Percentiles rank a stretch among this genome's conserved stretches.
These are phyloP conservation scores for Gynochthodes officinalis DNA, from an alignment of 257 asterid genomes.

Conservation along the genomic window DNA sequence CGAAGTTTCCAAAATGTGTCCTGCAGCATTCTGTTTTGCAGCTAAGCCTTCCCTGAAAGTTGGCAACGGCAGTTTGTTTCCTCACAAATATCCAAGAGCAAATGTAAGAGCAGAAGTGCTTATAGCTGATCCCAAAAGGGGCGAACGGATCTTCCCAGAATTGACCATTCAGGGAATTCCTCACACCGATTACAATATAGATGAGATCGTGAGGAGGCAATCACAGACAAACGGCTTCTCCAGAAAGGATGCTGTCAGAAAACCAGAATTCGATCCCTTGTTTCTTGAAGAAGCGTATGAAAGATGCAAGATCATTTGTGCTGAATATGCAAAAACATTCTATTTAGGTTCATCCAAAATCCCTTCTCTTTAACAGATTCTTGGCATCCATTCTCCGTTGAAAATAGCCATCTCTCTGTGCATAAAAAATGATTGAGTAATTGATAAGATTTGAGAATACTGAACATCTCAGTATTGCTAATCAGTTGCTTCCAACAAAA, in stretches of 20 bases:
- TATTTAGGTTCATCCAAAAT: conserved; percentile 45
- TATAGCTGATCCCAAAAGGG: conserved; percentile 43
- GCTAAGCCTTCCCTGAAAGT: conserved; percentile 22
- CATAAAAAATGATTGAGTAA: background rate
- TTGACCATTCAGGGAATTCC: conserved; percentile 43
- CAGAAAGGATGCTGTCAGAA: conserved; percentile 14
- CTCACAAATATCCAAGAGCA: conserved; percentile 12
- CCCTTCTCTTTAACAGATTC: background rate
- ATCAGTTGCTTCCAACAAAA: too few relatives aligned
- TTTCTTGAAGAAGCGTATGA: conserved; percentile 70
- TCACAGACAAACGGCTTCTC: conserved; percentile 22
- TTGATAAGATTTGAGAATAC: too few relatives aligned
- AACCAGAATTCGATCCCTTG: conserved; percentile 40
- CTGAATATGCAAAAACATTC: conserved; percentile 83
- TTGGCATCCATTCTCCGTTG: background rate
- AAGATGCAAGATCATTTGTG: conserved; percentile 70
- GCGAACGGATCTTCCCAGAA: conserved; percentile 22
- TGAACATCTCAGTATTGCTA: background rate
- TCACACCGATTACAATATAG: conserved; percentile 36
- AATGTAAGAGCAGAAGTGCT: conserved; percentile 35
- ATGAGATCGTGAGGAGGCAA: conserved; percentile 58
- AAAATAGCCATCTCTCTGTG: background rate
- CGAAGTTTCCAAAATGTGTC: conserved; percentile 33
- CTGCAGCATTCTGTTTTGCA: conserved; percentile 32
- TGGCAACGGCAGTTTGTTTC: conserved; percentile 14